These are phyloP conservation scores for Lactifluus echinatus DNA, from an alignment of 768 basidiomycete genomes.

Conservation along the genomic window DNA sequence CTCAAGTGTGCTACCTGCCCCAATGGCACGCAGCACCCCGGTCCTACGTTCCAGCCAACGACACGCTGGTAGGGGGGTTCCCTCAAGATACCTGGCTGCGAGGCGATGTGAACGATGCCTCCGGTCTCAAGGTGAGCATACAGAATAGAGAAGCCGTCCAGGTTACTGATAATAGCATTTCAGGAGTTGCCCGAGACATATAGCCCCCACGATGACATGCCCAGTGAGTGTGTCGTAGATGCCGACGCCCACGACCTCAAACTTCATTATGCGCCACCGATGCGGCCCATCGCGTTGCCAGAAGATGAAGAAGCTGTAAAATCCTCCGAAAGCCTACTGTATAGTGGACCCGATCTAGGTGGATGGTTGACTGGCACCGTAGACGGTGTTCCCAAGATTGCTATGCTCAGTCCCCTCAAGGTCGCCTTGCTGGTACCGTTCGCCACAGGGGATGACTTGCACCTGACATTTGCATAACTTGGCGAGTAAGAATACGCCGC, in stretches of 20 bases:
- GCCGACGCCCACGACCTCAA: not conserved
- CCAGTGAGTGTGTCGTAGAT: not conserved
- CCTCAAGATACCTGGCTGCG: not conserved
- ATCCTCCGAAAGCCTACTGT: not conserved
- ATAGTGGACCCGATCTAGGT: not conserved
- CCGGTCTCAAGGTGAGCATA: not conserved
- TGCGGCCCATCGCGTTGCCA: not conserved
- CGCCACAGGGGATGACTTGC: not conserved
- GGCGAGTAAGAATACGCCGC: not conserved
- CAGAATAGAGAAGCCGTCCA: not conserved
- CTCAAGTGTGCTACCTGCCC: not conserved
- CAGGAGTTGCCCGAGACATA: not conserved
- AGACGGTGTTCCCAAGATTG: not conserved
- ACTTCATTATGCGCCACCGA: not conserved
- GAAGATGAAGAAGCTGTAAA: not conserved
- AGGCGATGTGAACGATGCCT: not conserved
- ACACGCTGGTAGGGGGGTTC: not conserved
- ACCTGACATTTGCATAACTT: not conserved
- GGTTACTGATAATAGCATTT: not conserved
- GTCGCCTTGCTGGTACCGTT: not conserved
- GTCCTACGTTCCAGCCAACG: not conserved
- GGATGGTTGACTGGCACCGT: not conserved
- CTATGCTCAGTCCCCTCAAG: not conserved
- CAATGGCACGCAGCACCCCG: not conserved
- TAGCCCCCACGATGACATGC: not conserved